Conservation (phyloP, 2,329 filamentous ascomycete species). For the Calonectria fujianensis region DNA sequence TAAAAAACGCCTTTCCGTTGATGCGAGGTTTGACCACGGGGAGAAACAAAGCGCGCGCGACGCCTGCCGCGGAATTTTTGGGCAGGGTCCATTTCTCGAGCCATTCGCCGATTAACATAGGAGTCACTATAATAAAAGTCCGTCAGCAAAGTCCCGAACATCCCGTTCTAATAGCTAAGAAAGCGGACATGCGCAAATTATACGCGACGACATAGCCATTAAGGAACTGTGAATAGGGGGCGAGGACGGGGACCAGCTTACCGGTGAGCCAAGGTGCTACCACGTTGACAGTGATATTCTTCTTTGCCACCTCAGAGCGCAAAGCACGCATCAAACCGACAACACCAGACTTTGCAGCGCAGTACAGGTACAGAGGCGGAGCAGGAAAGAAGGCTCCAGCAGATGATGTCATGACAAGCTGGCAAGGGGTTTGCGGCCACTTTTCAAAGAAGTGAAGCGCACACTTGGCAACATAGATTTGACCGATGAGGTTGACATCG, state of each 20-base stretch:
- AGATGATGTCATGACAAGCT: not conserved
- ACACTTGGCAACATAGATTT: not conserved
- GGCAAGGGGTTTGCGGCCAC: not conserved
- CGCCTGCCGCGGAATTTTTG: not conserved
- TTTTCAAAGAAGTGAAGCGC: not conserved
- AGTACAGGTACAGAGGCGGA: not conserved
- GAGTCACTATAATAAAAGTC: not conserved
- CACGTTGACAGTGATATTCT: not conserved
- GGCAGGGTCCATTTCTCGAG: not conserved
- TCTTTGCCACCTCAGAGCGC: not conserved
- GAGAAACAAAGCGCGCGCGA: not conserved
- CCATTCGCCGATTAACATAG: not conserved
- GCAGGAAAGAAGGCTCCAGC: not conserved
- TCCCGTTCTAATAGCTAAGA: not conserved
- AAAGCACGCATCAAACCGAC: not conserved
- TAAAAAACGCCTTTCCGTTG: not conserved
- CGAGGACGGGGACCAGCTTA: not conserved
- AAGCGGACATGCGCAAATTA: too few species aligned
- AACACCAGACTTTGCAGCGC: not conserved
- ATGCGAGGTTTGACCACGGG: not conserved
- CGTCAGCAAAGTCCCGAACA: not conserved
- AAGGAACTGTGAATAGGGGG: too few species aligned
- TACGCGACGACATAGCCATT: not conserved
- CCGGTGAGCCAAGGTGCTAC: not conserved
- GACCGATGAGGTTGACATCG: not conserved